Evolutionary conservation across 257 asterid species (phyloP), one percentile per base, ranked within the genome.

Genomic region (Oldenlandia corymbosa): DNA sequence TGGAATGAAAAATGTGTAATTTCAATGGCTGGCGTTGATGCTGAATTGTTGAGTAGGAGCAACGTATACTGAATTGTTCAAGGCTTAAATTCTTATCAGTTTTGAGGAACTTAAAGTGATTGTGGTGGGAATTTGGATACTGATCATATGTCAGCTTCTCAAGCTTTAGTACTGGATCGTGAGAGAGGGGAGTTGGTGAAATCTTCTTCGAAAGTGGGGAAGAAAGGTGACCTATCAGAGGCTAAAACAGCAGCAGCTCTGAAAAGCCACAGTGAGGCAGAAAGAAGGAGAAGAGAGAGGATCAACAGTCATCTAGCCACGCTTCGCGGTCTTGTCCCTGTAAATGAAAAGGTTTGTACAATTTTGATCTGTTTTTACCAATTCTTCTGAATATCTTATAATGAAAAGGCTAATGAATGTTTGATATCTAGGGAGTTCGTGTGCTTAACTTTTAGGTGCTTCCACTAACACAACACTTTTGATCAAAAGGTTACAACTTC

Each of bases 261-360:
- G 78, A 90, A 84, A 82, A 87, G 90, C 64, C 97, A 87, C 58
- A 90, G 97, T 58, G 97, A 90, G 74, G 90, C 97, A 24, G 97
- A 90, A 78, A 81, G 81, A 79, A 78, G 97, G 66, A 80, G 95
- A 63, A 84, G 97, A 76, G 95, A 90, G 64, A 77, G 90, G 79
- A 87, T 90, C 75, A 90, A 90, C 70, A 85, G 90, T 56, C 92
- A 81, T 79, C 78, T 85, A 20, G 72, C 49, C 9, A 84, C 85
- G 26, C 95, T 90, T 55, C 88, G 91, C 6, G 78, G 70, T 14
- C 87, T 87, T 70, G 88, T 87, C 36, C 92, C 94, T 2, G 75
- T 77, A 55, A 71, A 73, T 68, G 83, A 85, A 65, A 90, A 90
- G 95, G 97, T 90, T 68, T 58, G 87, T 71, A 5, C 85, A 68